phyloP scores from a whole-genome alignment of 768 basidiomycete genomes.

The Panus rudis region DNA sequence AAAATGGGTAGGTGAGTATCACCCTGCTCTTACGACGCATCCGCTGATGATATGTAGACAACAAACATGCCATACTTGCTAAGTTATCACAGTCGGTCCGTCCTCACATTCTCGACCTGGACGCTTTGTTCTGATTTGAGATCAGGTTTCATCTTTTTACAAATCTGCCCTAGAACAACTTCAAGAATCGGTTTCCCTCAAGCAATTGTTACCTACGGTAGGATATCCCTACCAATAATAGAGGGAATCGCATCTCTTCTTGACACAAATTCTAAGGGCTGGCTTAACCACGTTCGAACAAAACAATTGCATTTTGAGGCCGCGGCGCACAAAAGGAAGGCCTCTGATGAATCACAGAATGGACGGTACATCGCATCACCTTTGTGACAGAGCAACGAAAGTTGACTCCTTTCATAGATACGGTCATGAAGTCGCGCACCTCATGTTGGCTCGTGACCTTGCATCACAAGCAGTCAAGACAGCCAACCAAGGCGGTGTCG shows the following conservation, averaged over 20 bases:
- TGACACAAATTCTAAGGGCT: conserved; percentile 42
- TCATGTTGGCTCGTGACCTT: conserved; percentile 57
- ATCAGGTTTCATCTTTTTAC: conserved; percentile 61
- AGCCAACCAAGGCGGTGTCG: conserved; percentile 56
- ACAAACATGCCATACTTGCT: conserved; percentile 78
- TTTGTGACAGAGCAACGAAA: conserved; percentile 1
- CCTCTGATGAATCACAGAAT: conserved; percentile 79
- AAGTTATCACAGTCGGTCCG: conserved; percentile 71
- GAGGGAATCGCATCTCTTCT: background rate
- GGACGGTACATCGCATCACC: conserved; percentile 31
- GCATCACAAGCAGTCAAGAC: conserved; percentile 66
- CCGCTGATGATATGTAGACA: conserved; percentile 30
- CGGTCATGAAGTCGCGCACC: conserved; percentile 77
- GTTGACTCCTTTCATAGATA: conserved; percentile 49
- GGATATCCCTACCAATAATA: conserved; percentile 11
- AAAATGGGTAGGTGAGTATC: conserved; percentile 51
- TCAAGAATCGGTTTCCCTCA: conserved; percentile 36
- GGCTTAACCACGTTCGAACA: conserved; percentile 74
- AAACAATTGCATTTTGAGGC: conserved; percentile 84
- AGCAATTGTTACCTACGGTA: conserved; percentile 49
- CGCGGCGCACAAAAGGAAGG: conserved; percentile 83
- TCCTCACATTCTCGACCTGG: too few species aligned
- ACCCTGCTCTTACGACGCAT: background rate
- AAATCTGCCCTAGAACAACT: conserved; percentile 38
- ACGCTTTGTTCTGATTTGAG: too few species aligned